These are phyloP conservation scores for Eucommia ulmoides DNA, from an alignment of 257 asterid species.

Conservation along the genomic window DNA sequence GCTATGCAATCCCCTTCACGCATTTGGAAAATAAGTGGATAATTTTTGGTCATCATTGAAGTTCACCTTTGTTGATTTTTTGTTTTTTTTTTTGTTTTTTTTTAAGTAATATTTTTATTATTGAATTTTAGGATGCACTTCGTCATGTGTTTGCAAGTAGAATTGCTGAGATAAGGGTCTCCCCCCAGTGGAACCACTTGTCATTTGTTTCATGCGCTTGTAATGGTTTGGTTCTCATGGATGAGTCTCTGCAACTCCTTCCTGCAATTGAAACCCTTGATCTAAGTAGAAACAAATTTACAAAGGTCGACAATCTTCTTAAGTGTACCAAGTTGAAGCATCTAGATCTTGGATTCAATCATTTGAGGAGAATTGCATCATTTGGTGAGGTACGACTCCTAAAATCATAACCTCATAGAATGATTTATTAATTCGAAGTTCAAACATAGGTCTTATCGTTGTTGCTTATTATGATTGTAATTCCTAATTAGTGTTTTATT, in stretches of 20 bases:
- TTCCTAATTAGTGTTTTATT: no score
- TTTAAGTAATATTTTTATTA: no score
- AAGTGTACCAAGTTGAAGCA: slow-evolving; percentile 75
- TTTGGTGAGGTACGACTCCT: slow-evolving; percentile 59
- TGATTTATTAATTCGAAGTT: no score
- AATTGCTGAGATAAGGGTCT: slow-evolving; percentile 73
- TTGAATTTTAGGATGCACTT: slow-evolving; percentile 73
- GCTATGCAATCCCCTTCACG: neutral
- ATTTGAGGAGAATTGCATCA: slow-evolving; percentile 67
- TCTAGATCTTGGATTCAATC: slow-evolving; percentile 86
- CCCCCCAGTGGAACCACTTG: slow-evolving; percentile 79
- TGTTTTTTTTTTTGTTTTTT: slow-evolving; percentile 10
- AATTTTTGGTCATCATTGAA: neutral
- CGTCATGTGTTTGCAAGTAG: slow-evolving; percentile 88
- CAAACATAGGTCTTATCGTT: no score
- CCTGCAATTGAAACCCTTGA: slow-evolving; percentile 88
- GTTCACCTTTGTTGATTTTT: neutral
- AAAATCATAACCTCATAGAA: no score
- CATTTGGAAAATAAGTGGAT: neutral
- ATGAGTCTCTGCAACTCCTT: slow-evolving; percentile 90
- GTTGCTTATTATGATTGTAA: no score
- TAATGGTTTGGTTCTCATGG: slow-evolving; percentile 83
- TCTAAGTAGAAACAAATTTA: slow-evolving; percentile 81
- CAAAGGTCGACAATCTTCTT: slow-evolving; percentile 82
- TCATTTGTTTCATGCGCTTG: slow-evolving; percentile 83